Percentiles rank a stretch among this genome's conserved stretches.
Evolutionary conservation across 2,329 filamentous ascomycete species (phyloP).

Genomic region (Xylaria digitata): DNA sequence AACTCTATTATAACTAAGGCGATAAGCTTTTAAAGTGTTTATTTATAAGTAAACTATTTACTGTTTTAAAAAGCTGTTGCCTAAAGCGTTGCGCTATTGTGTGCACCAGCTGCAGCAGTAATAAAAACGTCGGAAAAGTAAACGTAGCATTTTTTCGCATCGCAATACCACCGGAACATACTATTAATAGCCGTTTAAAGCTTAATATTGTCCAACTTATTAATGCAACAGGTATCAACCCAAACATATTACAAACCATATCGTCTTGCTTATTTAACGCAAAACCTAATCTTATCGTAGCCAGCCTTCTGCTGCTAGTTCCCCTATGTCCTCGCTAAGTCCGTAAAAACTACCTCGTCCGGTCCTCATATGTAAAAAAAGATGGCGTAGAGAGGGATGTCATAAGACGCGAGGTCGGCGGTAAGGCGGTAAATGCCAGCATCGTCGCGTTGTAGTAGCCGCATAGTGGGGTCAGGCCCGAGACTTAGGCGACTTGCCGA

Average conservation of each 20-base stretch:
- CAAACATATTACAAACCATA: conserved; percentile 27
- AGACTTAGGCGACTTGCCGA: too few species aligned
- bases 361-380: conserved; percentile 38
- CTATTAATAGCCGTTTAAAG: conserved; percentile 34
- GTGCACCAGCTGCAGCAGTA: neutral
- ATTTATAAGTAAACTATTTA: neutral
- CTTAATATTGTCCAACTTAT: conserved; percentile 33
- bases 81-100: conserved; percentile 9
- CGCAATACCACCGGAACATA: conserved; percentile 39
- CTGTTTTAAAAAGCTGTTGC: conserved; percentile 8
- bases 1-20: conserved; percentile 23
- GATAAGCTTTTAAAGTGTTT: conserved; percentile 20
- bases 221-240: conserved; percentile 29
- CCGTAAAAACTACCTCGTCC: conserved; percentile 35
- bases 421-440: too few species aligned
- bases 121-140: conserved; percentile 37
- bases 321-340: conserved; percentile 12
- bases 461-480: neutral
- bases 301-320: conserved; percentile 30
- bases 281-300: conserved; percentile 37
- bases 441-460: too few species aligned
- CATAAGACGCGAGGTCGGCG: neutral
- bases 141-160: conserved; percentile 37
- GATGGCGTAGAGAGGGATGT: conserved; percentile 38
- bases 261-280: conserved; percentile 33